Evolutionary conservation across 441 rosid genomes (phyloP).

Genomic region (Jatropha multifida): DNA sequence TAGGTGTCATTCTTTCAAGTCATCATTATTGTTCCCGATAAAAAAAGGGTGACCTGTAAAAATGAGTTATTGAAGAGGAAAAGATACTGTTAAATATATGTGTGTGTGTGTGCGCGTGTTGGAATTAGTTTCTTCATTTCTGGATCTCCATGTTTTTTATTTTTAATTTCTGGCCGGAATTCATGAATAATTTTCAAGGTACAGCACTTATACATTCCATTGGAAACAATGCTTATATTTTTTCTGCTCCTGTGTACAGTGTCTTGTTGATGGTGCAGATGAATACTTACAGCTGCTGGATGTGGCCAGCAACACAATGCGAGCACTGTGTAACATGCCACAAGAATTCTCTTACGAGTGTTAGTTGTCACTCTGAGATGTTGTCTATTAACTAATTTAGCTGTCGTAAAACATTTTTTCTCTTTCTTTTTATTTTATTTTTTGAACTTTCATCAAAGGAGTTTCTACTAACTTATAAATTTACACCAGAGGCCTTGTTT

Average conservation of each 20-base stretch:
- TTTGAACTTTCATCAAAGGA: neutral
- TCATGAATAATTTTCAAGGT: neutral
- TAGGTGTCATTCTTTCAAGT: neutral
- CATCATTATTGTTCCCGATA: neutral
- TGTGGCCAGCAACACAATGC: conserved; percentile 65
- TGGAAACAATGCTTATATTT: conserved; percentile 8
- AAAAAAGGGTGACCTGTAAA: neutral
- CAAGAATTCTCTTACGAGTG: conserved; percentile 48
- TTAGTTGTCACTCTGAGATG: conserved; percentile 20
- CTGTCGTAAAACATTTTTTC: too few species aligned
- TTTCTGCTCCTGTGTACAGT: conserved; percentile 38
- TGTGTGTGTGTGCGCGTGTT: neutral
- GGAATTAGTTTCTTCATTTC: neutral
- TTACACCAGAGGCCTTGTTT: neutral
- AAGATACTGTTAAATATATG: neutral
- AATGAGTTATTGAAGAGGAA: neutral
- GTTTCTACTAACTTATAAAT: neutral
- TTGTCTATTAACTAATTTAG: neutral
- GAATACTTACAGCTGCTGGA: conserved; percentile 93
- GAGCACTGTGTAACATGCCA: conserved; percentile 62
- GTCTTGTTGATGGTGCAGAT: conserved; percentile 91
- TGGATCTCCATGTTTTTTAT: neutral
- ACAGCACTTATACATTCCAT: neutral
- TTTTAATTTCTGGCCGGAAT: neutral
- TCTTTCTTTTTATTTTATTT: too few species aligned